phyloP scores from a whole-genome alignment of 2,329 filamentous ascomycete genomes.

The Paracorniculantispora psalliotae region DNA sequence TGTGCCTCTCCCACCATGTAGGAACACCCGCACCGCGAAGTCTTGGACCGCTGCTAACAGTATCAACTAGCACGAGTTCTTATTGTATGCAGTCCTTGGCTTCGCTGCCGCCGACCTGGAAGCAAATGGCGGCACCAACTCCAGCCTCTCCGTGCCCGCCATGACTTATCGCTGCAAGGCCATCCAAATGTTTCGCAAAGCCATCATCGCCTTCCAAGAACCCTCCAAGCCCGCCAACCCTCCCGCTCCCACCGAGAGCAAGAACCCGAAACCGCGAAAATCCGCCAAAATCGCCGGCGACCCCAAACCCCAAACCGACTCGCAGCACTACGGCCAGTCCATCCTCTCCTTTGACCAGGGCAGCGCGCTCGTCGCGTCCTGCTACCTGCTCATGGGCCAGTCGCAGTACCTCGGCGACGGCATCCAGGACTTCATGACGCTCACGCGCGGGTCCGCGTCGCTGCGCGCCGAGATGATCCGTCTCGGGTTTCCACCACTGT shows the following conservation, averaged over 20 bases:
- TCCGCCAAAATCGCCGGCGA: constrained; percentile 4
- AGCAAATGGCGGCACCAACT: constrained; percentile 1
- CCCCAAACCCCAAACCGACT: constrained; percentile 1
- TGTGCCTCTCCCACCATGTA: constrained; percentile 1
- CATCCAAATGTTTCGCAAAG: constrained; percentile 6
- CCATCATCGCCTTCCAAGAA: background rate
- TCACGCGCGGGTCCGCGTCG: background rate
- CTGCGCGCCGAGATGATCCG: constrained; percentile 1
- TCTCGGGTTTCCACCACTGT: background rate
- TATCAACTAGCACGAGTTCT: background rate
- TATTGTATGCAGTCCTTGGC: background rate
- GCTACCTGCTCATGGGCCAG: constrained; percentile 7
- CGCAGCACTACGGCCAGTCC: constrained; percentile 2
- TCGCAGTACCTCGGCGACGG: constrained; percentile 4
- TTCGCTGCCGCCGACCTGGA: constrained; percentile 2
- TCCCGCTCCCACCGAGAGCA: background rate
- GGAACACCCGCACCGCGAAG: too few relatives aligned
- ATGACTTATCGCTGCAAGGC: constrained; percentile 9
- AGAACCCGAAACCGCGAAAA: background rate
- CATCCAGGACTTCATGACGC: constrained; percentile 5
- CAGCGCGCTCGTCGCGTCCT: background rate
- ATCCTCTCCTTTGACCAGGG: constrained; percentile 6
- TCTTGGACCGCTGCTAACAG: too few relatives aligned
- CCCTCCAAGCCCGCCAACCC: background rate
- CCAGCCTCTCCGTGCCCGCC: constrained; percentile 2